Evolutionary conservation across 2,329 filamentous ascomycete genomes (phyloP).

Genomic region (Diaporthe amygdali): DNA sequence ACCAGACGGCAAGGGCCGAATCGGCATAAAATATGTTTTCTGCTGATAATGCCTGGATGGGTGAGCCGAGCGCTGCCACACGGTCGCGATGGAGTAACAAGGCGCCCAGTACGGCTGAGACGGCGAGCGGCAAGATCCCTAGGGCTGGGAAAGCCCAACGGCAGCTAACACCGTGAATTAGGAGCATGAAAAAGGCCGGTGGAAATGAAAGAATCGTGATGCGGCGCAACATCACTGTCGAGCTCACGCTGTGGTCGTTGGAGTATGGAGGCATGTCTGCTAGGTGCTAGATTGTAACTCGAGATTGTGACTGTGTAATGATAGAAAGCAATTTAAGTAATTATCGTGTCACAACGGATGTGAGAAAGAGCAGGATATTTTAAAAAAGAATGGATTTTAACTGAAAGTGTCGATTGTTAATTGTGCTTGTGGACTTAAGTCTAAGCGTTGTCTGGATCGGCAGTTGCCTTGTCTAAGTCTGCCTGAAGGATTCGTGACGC

Average conservation of each 20-base stretch:
- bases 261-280: neutral
- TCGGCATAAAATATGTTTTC: slow-evolving; percentile 28
- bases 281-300: neutral
- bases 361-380: neutral
- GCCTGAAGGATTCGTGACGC: slow-evolving; percentile 1
- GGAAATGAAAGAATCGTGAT: slow-evolving; percentile 33
- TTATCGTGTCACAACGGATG: neutral
- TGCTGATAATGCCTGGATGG: slow-evolving; percentile 24
- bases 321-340: neutral
- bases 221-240: slow-evolving; percentile 16
- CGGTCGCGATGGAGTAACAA: slow-evolving; percentile 26
- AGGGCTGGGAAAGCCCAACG: slow-evolving; percentile 26
- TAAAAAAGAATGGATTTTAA: neutral
- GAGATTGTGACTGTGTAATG: neutral
- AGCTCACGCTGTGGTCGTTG: neutral
- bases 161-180: slow-evolving; percentile 19
- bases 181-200: slow-evolving; percentile 7
- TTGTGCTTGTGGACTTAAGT: neutral
- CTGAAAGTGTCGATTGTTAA: neutral
- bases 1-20: slow-evolving; percentile 14
- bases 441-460: neutral
- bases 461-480: slow-evolving; percentile 2
- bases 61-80: slow-evolving; percentile 28
- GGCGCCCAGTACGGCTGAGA: slow-evolving; percentile 23
- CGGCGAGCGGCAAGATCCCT: slow-evolving; percentile 26